Base-by-base conservation (phyloP, 2,329 filamentous ascomycete genomes). In the Pseudogymnoascus destructans region DNA sequence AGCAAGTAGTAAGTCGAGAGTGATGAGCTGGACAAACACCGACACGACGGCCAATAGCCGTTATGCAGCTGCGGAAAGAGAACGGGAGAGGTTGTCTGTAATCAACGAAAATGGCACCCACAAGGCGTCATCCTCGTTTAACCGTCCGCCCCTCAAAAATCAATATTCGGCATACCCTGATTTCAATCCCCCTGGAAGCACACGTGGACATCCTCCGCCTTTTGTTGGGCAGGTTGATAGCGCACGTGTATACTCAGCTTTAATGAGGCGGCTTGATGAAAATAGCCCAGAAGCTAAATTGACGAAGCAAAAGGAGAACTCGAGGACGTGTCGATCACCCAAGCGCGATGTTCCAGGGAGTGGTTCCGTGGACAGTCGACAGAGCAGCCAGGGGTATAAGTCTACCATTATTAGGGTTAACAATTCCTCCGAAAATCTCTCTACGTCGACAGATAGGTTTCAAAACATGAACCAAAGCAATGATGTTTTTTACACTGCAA, bases 11-110 rank as follows among this genome's bases (percentile, higher is more conserved):
- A 79, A 73, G 62, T 86, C 82, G n/a, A 73, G 85, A 19, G 80
- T 87, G 56, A 87, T 85, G 1, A 89, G 85, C 68, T 89, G 86
- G 86, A 79, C 79, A 3, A 80, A 82, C 61, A 86, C 85, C 0
- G 54, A 55, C 11, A 55, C 54, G 2, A 76, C 79, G 2, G 70
- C 76, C 5, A 80, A 68, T 60, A 75, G 72, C 60, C 74, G 63
- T 40, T 57, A 58, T 15, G 27, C 55, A 5, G 33, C 58, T 2
- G 58, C 38, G 1, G 75, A 79, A 60, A 71, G 77, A 73, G 73
- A 80, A 60, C 68, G 73, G 15, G 78, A 85, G 64, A 76, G 80
- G 1, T 70, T 86, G n/a, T 84, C 82, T 1, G 75, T 83, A 21
- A 86, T 86, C 65, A 79, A 79, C 49, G 83, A 86, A 66, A 74